Conservation (phyloP, 2,329 filamentous ascomycete genomes). For the Trichophyton equinum region DNA sequence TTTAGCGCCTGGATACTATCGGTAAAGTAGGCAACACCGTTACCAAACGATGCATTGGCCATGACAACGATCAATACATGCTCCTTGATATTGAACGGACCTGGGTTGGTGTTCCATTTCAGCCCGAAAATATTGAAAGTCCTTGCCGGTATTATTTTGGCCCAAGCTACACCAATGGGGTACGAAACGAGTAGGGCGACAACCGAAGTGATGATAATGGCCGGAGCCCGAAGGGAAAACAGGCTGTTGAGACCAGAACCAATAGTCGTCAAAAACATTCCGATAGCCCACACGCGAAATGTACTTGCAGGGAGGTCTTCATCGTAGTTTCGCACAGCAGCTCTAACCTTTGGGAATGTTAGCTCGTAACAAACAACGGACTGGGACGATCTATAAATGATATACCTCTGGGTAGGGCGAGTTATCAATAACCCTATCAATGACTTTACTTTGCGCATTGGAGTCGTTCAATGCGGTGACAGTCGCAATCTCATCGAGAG, state of each 20-base stretch:
- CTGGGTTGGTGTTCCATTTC: constrained; percentile 31
- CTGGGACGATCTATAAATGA: background rate
- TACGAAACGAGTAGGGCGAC: constrained; percentile 52
- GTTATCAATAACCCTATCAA: constrained; percentile 51
- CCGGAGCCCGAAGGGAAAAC: constrained; percentile 46
- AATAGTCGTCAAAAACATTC: constrained; percentile 47
- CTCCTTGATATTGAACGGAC: constrained; percentile 37
- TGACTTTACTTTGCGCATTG: constrained; percentile 16
- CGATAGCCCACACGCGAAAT: constrained; percentile 52
- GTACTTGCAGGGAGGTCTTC: constrained; percentile 54
- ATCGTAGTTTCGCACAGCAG: constrained; percentile 53
- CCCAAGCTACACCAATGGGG: constrained; percentile 36
- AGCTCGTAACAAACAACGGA: constrained; percentile 11
- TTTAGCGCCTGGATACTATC: constrained; percentile 61
- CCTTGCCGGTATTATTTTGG: constrained; percentile 26
- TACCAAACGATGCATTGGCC: constrained; percentile 56
- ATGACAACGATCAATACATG: constrained; percentile 36
- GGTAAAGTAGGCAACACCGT: constrained; percentile 52
- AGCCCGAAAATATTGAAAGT: constrained; percentile 27
- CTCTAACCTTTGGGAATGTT: constrained; percentile 30
- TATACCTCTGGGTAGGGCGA: constrained; percentile 55
- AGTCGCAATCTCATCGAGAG: constrained; percentile 48
- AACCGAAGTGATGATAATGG: constrained; percentile 48
- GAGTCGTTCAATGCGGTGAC: constrained; percentile 22
- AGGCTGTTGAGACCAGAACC: constrained; percentile 52